phyloP scores from a whole-genome alignment of 2,329 filamentous ascomycete genomes.

The Exophiala dermatitidis region DNA sequence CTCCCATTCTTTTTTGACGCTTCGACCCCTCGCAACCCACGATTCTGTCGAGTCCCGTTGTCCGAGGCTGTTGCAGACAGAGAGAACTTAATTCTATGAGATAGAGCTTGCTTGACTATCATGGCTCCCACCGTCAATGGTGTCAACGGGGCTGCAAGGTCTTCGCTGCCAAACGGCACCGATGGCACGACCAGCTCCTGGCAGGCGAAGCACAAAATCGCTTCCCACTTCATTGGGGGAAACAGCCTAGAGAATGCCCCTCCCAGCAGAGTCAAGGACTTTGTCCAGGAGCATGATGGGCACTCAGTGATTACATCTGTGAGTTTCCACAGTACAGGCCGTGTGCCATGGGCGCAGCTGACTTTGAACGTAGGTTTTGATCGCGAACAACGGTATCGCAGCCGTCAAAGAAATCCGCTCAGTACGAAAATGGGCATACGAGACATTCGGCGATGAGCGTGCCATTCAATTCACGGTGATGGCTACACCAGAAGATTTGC shows the following conservation, averaged over 20 bases:
- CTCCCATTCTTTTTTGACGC: slow-evolving; percentile 17
- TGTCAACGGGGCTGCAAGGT: slow-evolving; percentile 26
- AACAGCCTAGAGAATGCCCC: slow-evolving; percentile 77
- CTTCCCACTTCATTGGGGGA: slow-evolving; percentile 93
- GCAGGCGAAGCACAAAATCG: slow-evolving; percentile 72
- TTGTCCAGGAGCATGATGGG: slow-evolving; percentile 79
- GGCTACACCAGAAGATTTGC: slow-evolving; percentile 96
- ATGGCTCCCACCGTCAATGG: slow-evolving; percentile 32
- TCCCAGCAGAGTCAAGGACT: slow-evolving; percentile 88
- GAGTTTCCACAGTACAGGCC: slow-evolving; percentile 36
- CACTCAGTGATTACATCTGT: slow-evolving; percentile 99
- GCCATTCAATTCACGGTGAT: slow-evolving; percentile 99
- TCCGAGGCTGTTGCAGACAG: background rate
- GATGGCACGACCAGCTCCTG: slow-evolving; percentile 58
- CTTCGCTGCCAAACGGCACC: slow-evolving; percentile 42
- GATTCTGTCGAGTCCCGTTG: no score
- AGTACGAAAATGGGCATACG: slow-evolving; percentile 99
- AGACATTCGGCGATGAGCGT: slow-evolving; percentile 95
- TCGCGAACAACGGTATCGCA: slow-evolving; percentile 99
- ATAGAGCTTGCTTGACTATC: slow-evolving; percentile 26
- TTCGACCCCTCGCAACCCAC: slow-evolving; percentile 6
- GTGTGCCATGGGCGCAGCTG: slow-evolving; percentile 11
- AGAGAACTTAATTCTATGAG: slow-evolving; percentile 25
- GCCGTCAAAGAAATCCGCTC: slow-evolving; percentile 99
- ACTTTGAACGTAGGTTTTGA: slow-evolving; percentile 65